Evolutionary conservation across 306 rosid species (phyloP), one percentile per base, ranked within the genome.

Genomic region (Oemleria cerasiformis): DNA sequence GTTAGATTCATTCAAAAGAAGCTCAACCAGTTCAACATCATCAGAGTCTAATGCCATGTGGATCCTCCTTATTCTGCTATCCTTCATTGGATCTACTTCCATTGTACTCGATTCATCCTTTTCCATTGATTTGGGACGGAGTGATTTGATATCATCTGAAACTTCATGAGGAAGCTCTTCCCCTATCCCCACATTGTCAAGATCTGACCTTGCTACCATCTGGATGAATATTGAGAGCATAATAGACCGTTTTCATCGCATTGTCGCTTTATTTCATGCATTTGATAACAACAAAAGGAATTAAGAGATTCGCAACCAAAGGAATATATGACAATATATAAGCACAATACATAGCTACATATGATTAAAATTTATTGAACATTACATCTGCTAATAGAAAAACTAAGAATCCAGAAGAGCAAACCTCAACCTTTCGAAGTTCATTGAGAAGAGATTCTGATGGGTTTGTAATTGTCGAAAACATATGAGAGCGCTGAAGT

Each of bases 381-480:
- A 61, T 9, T 9, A 45, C 44, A 39, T 67, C 68, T 60, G 5
- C 13, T 60, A 42, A 30, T 12, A 15, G 4, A 48, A 51, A 54
- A 19, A 55, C 40, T 67, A 25, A 74, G 36, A 30, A 63, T 68
- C 62, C 63, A 63, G 19, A 58, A 2, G n/a, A 79, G 62, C 89
- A 67, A 74, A 92, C 97, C 97, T 89, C 97, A 73, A 92, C 97
- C 21, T 89, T 89, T 61, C 94, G 83, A 75, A 92, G 89, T 71
- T 89, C 97, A 67, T 86, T 87, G 75, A 92, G 96, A 82, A 92
- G 97, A 76, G 93, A 87, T 82, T 92, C 97, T 14, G 96, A 88
- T 65, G 97, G 97, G 65, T 81, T 89, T 65, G 96, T 87, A 78
- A 92, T 86, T 68, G 97, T 92, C 55, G 67, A 67, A 65, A 85